phyloP scores from a whole-genome alignment of 2,329 filamentous ascomycete genomes.

The Gaeumannomyces sp. region DNA sequence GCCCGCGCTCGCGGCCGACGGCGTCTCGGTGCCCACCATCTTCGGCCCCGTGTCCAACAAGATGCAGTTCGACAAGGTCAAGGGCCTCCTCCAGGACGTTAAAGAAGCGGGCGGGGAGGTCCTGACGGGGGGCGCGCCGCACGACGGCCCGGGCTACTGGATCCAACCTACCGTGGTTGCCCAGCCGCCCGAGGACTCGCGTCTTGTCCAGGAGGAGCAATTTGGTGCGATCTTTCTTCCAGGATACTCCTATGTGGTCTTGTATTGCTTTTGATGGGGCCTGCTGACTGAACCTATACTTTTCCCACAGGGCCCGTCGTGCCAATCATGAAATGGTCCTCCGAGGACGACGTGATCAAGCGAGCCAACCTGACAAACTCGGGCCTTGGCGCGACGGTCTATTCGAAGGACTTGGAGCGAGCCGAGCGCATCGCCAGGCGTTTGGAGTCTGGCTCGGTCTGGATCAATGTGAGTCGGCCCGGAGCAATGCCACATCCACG shows the following conservation, averaged over 20 bases:
- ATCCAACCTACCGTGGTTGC: slow-evolving; percentile 53
- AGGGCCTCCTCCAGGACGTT: slow-evolving; percentile 48
- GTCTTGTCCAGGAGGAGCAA: slow-evolving; percentile 52
- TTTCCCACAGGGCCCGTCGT: slow-evolving; percentile 49
- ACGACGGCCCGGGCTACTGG: slow-evolving; percentile 44
- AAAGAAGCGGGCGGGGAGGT: slow-evolving; percentile 46
- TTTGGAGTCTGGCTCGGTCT: slow-evolving; percentile 53
- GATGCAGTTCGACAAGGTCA: slow-evolving; percentile 58
- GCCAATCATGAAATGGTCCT: slow-evolving; percentile 54
- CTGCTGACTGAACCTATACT: neutral
- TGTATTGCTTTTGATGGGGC: neutral
- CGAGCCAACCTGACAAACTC: slow-evolving; percentile 47
- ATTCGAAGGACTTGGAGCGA: slow-evolving; percentile 43
- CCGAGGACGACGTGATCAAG: slow-evolving; percentile 52
- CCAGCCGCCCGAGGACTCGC: slow-evolving; percentile 48
- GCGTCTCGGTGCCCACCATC: slow-evolving; percentile 37
- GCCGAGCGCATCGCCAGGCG: slow-evolving; percentile 46
- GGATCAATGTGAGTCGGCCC: slow-evolving; percentile 41
- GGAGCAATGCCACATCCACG: neutral
- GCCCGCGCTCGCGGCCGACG: slow-evolving; percentile 44
- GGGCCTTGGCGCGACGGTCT: slow-evolving; percentile 53
- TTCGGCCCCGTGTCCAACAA: slow-evolving; percentile 58
- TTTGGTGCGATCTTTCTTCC: slow-evolving; percentile 38
- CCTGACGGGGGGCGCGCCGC: slow-evolving; percentile 39
- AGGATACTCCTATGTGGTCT: neutral